These are phyloP conservation scores for Vitis hybrid DNA, from an alignment of 177 flowering plant species.

Conservation along the genomic window DNA sequence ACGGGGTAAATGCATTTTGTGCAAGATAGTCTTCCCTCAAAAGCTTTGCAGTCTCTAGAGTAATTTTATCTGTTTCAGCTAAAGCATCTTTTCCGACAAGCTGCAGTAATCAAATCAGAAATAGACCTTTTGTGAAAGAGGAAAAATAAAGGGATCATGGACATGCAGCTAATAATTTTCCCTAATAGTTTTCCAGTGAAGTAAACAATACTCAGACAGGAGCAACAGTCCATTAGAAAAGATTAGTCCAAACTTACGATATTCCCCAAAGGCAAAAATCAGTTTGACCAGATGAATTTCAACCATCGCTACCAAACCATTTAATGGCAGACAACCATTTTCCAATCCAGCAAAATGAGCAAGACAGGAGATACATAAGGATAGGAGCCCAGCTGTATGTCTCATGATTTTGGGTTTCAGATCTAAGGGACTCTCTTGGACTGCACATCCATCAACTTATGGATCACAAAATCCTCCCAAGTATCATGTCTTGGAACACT, in stretches of 20 bases:
- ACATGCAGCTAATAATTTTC: neutral
- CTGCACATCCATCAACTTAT: no score
- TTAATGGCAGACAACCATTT: no score
- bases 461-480: neutral
- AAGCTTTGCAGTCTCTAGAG: constrained; percentile 94
- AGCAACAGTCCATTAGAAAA: neutral
- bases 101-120: constrained; percentile 40
- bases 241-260: neutral
- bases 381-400: neutral
- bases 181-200: no score
- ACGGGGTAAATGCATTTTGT: constrained; percentile 99
- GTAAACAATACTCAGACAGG: neutral
- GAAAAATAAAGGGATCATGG: neutral
- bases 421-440: neutral
- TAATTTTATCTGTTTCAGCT: constrained; percentile 95
- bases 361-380: neutral
- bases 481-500: neutral
- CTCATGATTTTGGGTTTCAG: neutral
- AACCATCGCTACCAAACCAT: no score
- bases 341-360: neutral
- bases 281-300: neutral
- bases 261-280: neutral
- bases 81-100: constrained; percentile 99
- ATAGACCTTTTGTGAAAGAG: neutral
- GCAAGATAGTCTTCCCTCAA: constrained; percentile 99